These are phyloP conservation scores for Ambrosia hybrid DNA, from an alignment of 140 eudicot genomes.

Conservation along the genomic window DNA sequence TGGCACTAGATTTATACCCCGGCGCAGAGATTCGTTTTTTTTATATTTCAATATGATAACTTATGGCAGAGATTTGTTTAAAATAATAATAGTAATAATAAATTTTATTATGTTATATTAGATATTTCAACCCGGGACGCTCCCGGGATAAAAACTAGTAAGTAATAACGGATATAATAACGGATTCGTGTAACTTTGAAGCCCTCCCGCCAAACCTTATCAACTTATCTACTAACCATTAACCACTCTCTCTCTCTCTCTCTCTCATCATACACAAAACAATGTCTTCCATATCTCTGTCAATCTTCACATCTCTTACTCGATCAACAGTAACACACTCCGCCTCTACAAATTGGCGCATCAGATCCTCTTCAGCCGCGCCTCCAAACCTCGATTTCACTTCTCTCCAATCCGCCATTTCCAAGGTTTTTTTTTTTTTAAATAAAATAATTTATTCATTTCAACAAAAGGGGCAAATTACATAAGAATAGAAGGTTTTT, in stretches of 20 bases:
- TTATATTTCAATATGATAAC: too few relatives aligned
- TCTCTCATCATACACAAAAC: background rate
- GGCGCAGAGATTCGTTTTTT: too few relatives aligned
- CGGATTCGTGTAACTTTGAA: constrained; percentile 11
- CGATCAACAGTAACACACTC: constrained; percentile 21
- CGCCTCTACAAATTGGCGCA: constrained; percentile 28
- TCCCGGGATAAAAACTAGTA: too few relatives aligned
- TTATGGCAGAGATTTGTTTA: too few relatives aligned
- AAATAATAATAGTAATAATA: too few relatives aligned
- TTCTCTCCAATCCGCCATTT: constrained; percentile 75
- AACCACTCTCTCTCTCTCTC: background rate
- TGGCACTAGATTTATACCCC: too few relatives aligned
- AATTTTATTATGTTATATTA: too few relatives aligned
- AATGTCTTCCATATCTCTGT: constrained; percentile 42
- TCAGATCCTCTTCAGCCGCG: constrained; percentile 69
- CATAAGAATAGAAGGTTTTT: too few relatives aligned
- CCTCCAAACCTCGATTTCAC: constrained; percentile 61
- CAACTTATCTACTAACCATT: constrained; percentile 29
- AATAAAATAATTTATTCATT: too few relatives aligned
- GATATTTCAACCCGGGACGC: too few relatives aligned
- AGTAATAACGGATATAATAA: background rate
- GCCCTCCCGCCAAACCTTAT: constrained; percentile 67
- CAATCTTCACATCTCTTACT: constrained; percentile 33
- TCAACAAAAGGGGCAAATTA: too few relatives aligned
- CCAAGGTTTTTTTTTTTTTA: constrained; percentile 40